These are phyloP conservation scores for Trametes punicea DNA, from an alignment of 768 basidiomycete genomes.

Conservation along the genomic window DNA sequence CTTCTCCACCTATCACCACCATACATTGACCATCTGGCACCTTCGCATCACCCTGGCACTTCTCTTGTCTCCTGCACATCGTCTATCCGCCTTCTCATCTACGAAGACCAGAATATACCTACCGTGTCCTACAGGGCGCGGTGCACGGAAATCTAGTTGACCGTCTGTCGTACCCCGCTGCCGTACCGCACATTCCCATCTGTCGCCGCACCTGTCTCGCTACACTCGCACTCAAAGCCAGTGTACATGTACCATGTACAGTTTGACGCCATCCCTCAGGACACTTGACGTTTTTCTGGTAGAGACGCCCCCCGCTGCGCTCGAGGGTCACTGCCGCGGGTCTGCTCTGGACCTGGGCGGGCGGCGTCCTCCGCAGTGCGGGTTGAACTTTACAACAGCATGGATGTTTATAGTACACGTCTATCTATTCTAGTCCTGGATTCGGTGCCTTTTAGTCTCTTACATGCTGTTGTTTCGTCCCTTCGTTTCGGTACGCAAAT, in stretches of 20 bases:
- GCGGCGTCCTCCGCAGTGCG: conserved; percentile 6
- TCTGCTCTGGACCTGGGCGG: not conserved
- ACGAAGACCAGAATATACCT: conserved; percentile 18
- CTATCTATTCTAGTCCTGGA: conserved; percentile 7
- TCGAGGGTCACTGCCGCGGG: not conserved
- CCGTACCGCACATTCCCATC: not conserved
- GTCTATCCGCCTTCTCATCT: conserved; percentile 16
- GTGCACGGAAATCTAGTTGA: conserved; percentile 14
- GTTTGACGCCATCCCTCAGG: not conserved
- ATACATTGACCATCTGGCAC: not conserved
- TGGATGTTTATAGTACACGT: conserved; percentile 3
- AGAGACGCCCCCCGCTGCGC: not conserved
- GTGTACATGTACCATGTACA: conserved; percentile 18
- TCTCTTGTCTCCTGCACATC: conserved; percentile 1
- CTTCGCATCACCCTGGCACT: not conserved
- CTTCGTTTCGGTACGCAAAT: conserved; percentile 5
- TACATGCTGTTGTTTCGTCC: not conserved
- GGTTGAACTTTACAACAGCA: conserved; percentile 3
- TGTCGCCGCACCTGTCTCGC: not conserved
- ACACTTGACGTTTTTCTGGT: conserved; percentile 6
- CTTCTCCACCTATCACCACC: not conserved
- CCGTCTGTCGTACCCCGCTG: not conserved
- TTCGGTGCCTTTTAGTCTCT: conserved; percentile 5
- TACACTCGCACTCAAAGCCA: conserved; percentile 10
- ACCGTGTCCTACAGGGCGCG: conserved; percentile 11